Conservation (phyloP, 1,284 basidiomycete species). For the Schizopora paradoxa region DNA sequence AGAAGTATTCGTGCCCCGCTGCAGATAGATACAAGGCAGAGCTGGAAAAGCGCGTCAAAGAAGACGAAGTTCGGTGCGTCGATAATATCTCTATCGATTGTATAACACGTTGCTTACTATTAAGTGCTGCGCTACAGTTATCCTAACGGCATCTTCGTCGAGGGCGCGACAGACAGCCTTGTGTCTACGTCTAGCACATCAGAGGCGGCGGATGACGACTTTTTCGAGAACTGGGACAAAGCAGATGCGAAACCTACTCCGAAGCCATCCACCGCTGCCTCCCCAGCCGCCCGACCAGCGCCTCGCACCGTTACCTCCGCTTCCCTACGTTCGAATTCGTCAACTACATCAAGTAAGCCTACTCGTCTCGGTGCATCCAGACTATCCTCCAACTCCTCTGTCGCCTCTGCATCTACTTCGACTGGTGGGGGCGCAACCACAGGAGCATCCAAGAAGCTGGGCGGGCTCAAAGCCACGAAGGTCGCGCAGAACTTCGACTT, state of each 20-base stretch:
- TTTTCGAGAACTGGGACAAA: conserved; percentile 96
- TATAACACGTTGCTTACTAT: conserved; percentile 4
- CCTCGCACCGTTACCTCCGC: conserved; percentile 66
- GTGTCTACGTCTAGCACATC: conserved; percentile 31
- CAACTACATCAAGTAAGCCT: conserved; percentile 33
- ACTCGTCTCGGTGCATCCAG: conserved; percentile 46
- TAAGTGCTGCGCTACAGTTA: conserved; percentile 41
- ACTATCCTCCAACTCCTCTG: conserved; percentile 38
- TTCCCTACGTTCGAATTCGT: conserved; percentile 42
- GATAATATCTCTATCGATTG: background rate
- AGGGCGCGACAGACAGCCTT: conserved; percentile 62
- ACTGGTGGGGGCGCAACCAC: conserved; percentile 33
- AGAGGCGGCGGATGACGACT: conserved; percentile 75
- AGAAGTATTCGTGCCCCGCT: conserved; percentile 82
- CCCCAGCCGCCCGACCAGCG: conserved; percentile 48
- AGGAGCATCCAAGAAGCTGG: conserved; percentile 63
- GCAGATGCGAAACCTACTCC: conserved; percentile 43
- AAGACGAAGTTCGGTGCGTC: conserved; percentile 68
- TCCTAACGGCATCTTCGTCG: conserved; percentile 72
- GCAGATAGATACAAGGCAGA: conserved; percentile 93
- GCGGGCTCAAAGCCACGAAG: conserved; percentile 85
- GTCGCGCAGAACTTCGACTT: conserved; percentile 78
- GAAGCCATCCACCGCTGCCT: conserved; percentile 43
- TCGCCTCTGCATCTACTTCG: conserved; percentile 29
- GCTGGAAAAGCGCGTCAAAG: conserved; percentile 74